These are phyloP conservation scores for Aspergillus indologenus DNA, from an alignment of 495 filamentous ascomycete genomes.

Conservation along the genomic window DNA sequence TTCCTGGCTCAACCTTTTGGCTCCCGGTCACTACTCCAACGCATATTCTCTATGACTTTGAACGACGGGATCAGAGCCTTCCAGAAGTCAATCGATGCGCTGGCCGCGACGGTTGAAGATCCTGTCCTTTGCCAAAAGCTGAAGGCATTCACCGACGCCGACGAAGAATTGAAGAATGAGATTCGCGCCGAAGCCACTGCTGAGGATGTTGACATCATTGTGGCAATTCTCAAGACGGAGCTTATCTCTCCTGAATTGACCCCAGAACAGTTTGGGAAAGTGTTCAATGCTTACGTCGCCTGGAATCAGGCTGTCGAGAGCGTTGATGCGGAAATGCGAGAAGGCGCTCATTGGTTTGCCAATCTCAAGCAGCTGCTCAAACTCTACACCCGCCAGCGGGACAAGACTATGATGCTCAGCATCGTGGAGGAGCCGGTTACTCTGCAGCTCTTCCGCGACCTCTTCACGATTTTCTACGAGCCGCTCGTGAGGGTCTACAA, in stretches of 20 bases:
- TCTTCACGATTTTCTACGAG: slow-evolving; percentile 99
- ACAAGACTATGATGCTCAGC: slow-evolving; percentile 95
- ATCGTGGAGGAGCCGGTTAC: slow-evolving; percentile 96
- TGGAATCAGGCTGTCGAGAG: slow-evolving; percentile 95
- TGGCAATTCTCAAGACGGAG: slow-evolving; percentile 76
- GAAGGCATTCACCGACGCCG: slow-evolving; percentile 68
- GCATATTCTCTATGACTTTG: slow-evolving; percentile 87
- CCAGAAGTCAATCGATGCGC: slow-evolving; percentile 77
- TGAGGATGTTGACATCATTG: slow-evolving; percentile 78
- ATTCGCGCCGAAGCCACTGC: slow-evolving; percentile 66
- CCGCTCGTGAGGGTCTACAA: slow-evolving; percentile 96
- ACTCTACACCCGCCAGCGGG: slow-evolving; percentile 82
- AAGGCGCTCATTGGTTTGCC: slow-evolving; percentile 86
- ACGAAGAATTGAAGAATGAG: slow-evolving; percentile 67
- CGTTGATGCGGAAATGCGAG: slow-evolving; percentile 80
- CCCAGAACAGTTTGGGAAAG: slow-evolving; percentile 69
- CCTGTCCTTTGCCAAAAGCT: slow-evolving; percentile 76
- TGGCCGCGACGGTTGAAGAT: slow-evolving; percentile 73
- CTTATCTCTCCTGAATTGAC: slow-evolving; percentile 65
- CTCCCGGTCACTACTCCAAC: slow-evolving; percentile 81
- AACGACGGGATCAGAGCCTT: slow-evolving; percentile 83
- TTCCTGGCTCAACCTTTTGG: slow-evolving; percentile 96
- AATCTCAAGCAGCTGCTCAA: slow-evolving; percentile 94
- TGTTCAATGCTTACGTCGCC: slow-evolving; percentile 94
- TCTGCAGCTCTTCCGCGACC: slow-evolving; percentile 86